phyloP scores from a whole-genome alignment of 371 early-diverging fungal species.

The Mortierella sp. region DNA sequence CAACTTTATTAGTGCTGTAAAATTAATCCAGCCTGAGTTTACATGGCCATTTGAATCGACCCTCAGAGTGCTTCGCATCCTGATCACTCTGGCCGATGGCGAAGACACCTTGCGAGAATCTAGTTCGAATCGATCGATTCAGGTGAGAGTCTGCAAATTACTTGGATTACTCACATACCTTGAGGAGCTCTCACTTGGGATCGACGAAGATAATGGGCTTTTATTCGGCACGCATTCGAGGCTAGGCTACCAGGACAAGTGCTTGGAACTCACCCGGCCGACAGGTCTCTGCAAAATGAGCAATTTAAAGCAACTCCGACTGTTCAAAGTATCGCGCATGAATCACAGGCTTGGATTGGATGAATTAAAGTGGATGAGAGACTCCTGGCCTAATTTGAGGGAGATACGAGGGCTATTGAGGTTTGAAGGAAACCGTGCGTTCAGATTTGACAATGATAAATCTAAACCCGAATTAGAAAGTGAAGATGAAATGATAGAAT shows the following conservation, averaged over 20 bases:
- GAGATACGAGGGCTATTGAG: background rate
- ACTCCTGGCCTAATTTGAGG: background rate
- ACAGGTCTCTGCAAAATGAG: background rate
- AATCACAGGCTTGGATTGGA: background rate
- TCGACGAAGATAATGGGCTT: background rate
- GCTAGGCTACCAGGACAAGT: background rate
- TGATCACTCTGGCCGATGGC: no score
- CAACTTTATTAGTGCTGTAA: no score
- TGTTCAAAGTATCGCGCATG: background rate
- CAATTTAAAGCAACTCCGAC: background rate
- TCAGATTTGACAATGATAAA: background rate
- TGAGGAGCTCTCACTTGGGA: background rate
- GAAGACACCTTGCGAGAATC: no score
- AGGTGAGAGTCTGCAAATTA: background rate
- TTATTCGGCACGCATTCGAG: background rate
- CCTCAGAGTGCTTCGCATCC: no score
- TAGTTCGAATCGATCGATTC: no score
- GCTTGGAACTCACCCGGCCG: background rate
- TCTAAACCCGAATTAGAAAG: background rate
- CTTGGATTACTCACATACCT: background rate
- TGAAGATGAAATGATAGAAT: background rate
- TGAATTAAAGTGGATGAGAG: background rate
- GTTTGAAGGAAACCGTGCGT: background rate
- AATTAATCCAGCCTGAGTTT: no score
- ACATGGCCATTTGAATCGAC: no score